These are phyloP conservation scores for Diplocarpon mali DNA, from an alignment of 2,329 filamentous ascomycete genomes.

Conservation along the genomic window DNA sequence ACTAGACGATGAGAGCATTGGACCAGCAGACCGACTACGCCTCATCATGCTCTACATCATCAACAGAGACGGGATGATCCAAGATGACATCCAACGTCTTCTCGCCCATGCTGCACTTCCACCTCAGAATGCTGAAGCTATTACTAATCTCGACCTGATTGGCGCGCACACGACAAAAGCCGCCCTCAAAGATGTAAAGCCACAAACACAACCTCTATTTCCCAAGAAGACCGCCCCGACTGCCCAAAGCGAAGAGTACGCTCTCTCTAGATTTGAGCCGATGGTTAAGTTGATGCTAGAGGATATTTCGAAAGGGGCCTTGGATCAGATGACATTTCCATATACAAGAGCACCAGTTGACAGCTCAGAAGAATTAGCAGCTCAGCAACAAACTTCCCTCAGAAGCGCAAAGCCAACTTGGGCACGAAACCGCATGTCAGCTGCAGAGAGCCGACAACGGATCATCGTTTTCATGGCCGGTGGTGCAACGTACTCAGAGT, in stretches of 20 bases:
- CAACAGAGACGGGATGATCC: constrained; percentile 74
- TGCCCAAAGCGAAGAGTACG: constrained; percentile 61
- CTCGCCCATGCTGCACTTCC: constrained; percentile 74
- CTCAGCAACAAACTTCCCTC: constrained; percentile 59
- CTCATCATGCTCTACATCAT: constrained; percentile 78
- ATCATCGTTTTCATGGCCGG: constrained; percentile 92
- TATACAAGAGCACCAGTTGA: constrained; percentile 60
- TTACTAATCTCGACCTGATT: constrained; percentile 71
- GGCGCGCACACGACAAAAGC: constrained; percentile 62
- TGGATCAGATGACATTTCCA: constrained; percentile 59
- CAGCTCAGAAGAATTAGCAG: constrained; percentile 45
- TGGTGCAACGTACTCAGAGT: constrained; percentile 87
- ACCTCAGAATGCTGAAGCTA: constrained; percentile 57
- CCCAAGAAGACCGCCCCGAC: constrained; percentile 47
- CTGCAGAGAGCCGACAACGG: constrained; percentile 73
- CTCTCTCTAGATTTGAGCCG: constrained; percentile 79
- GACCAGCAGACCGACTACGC: constrained; percentile 64
- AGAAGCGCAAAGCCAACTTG: constrained; percentile 90
- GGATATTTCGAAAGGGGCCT: constrained; percentile 51
- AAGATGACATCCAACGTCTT: constrained; percentile 74
- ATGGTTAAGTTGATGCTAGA: constrained; percentile 77
- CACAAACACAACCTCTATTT: constrained; percentile 57
- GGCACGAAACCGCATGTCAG: constrained; percentile 70
- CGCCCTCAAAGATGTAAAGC: constrained; percentile 63
- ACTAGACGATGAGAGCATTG: constrained; percentile 73